phyloP scores from a whole-genome alignment of 163 green algal genomes.

The Chloromonas sp. region DNA sequence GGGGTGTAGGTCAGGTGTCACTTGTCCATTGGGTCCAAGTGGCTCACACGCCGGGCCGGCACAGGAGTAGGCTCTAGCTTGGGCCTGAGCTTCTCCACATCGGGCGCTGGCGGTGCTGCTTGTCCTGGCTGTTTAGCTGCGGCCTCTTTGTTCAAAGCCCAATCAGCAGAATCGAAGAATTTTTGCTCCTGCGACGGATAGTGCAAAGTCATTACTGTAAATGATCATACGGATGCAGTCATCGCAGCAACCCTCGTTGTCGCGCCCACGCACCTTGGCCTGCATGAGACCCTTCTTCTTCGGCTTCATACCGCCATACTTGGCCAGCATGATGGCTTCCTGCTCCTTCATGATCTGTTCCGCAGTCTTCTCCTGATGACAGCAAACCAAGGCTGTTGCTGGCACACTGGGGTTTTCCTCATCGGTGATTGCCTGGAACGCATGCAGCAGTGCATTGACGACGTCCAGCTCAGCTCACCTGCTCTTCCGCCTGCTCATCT shows the following conservation, averaged over 20 bases:
- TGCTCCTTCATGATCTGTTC: constrained; percentile 54
- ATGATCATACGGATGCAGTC: too few species aligned
- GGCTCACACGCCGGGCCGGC: constrained; percentile 38
- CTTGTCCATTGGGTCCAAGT: constrained; percentile 43
- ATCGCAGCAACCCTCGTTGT: too few species aligned
- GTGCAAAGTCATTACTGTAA: too few species aligned
- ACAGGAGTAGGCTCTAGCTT: constrained; percentile 55
- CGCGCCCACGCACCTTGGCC: constrained; percentile 31
- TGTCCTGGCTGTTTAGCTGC: constrained; percentile 34
- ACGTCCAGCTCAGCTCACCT: too few species aligned
- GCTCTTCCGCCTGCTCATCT: too few species aligned
- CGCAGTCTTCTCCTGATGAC: constrained; percentile 29
- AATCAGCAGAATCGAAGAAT: constrained; percentile 77
- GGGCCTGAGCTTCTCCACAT: constrained; percentile 40
- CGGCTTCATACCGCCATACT: constrained; percentile 64
- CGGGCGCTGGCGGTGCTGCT: constrained; percentile 5
- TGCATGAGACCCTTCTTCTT: constrained; percentile 62
- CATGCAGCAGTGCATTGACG: too few species aligned
- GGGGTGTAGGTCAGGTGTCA: too few species aligned
- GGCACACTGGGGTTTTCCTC: too few species aligned
- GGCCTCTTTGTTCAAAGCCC: constrained; percentile 67
- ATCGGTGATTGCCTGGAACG: too few species aligned
- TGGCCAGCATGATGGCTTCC: constrained; percentile 53
- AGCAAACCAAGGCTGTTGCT: too few species aligned
- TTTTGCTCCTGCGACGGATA: constrained; percentile 45